Conservation (phyloP, 805 yeast species). For the Wickerhamomyces kurtzmanii region DNA sequence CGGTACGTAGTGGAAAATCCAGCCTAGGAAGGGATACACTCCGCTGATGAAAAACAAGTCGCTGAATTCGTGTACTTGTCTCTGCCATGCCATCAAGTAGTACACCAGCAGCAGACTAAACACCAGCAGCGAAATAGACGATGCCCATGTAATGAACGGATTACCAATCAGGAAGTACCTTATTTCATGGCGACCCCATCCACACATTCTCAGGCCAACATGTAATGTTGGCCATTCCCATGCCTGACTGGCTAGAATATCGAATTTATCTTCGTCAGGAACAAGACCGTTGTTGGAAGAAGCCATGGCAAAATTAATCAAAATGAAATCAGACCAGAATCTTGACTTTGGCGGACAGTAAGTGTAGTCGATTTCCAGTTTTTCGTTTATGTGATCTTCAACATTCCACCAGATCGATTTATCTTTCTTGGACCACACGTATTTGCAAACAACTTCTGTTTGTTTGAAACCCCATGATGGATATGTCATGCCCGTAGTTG, state of each 20-base stretch:
- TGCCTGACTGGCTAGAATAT: constrained; percentile 57
- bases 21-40: constrained; percentile 77
- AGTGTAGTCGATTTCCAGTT: constrained; percentile 42
- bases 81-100: constrained; percentile 52
- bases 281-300: constrained; percentile 75
- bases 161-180: constrained; percentile 67
- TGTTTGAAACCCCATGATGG: constrained; percentile 86
- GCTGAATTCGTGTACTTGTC: constrained; percentile 47
- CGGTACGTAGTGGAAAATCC: constrained; percentile 85
- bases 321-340: constrained; percentile 65
- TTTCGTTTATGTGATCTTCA: constrained; percentile 56
- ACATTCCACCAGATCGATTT: constrained; percentile 87
- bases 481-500: constrained; percentile 57
- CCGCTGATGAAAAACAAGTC: constrained; percentile 47
- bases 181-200: constrained; percentile 47
- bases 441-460: constrained; percentile 67
- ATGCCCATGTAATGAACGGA: constrained; percentile 70
- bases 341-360: constrained; percentile 55
- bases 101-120: constrained; percentile 32
- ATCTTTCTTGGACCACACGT: constrained; percentile 46
- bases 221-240: constrained; percentile 85
- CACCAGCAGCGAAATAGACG: constrained; percentile 42
- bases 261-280: constrained; percentile 70
- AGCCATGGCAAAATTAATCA: constrained; percentile 78
- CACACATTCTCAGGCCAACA: constrained; percentile 66